These are phyloP conservation scores for Venturia carpophila DNA, from an alignment of 2,329 filamentous ascomycete species.

Conservation along the genomic window DNA sequence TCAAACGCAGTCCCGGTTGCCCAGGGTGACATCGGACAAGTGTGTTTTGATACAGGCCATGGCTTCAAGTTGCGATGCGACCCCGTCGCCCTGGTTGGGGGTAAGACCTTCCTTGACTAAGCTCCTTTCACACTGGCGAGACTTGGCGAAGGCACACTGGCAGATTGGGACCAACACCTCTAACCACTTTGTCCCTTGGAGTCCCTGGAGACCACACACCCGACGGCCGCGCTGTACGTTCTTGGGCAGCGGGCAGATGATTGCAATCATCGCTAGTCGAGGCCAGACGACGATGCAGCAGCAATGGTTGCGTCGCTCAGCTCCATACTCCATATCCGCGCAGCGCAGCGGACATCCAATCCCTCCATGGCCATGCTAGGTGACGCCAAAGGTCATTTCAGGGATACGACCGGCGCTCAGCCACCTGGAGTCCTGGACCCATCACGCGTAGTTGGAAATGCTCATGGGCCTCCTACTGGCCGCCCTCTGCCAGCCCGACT, in stretches of 20 bases:
- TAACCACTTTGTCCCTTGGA: neutral
- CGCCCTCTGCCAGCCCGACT: neutral
- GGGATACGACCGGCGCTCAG: conserved; percentile 7
- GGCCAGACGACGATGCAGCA: neutral
- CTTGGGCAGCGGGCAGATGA: neutral
- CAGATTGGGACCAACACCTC: neutral
- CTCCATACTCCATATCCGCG: conserved; percentile 3
- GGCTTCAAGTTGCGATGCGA: neutral
- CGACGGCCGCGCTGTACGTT: neutral
- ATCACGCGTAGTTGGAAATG: neutral
- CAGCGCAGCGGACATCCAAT: conserved; percentile 9
- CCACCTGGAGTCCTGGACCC: conserved; percentile 4
- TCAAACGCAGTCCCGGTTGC: too few relatives aligned
- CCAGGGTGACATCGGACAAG: neutral
- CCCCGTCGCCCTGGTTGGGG: too few relatives aligned
- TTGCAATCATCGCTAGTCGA: neutral
- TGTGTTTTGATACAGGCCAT: neutral
- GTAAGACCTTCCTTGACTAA: neutral
- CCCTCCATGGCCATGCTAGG: neutral
- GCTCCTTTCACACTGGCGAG: neutral
- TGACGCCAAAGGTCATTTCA: conserved; percentile 13
- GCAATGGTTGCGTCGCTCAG: too few relatives aligned
- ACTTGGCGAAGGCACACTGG: neutral
- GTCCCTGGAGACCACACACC: neutral
- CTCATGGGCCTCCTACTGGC: neutral